phyloP scores from a whole-genome alignment of 192 early-diverging fungal species.

The Coemansia sp. region DNA sequence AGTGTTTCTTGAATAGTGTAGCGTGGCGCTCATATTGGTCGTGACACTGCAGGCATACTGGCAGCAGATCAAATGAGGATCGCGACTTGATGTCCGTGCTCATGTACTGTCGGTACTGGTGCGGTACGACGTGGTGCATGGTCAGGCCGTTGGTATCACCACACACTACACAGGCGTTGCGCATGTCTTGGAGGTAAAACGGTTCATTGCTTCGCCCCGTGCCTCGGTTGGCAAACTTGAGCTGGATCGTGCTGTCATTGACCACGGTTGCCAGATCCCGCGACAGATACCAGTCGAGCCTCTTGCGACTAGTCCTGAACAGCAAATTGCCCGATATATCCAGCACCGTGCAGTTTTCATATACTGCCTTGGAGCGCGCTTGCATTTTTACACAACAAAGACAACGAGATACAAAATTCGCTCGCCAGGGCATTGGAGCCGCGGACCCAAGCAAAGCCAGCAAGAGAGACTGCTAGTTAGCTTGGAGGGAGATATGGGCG shows the following conservation, averaged over 20 bases:
- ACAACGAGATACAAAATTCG: background rate
- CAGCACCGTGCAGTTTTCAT: conserved; percentile 46
- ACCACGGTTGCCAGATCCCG: conserved; percentile 31
- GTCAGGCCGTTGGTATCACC: conserved; percentile 13
- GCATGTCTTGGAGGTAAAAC: conserved; percentile 53
- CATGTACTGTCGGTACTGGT: conserved; percentile 47
- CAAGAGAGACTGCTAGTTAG: background rate
- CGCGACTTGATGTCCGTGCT: conserved; percentile 36
- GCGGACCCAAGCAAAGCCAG: background rate
- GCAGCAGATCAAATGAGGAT: conserved; percentile 48
- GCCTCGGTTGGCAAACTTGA: conserved; percentile 48
- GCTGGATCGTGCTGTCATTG: conserved; percentile 42
- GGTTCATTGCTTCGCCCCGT: conserved; percentile 33
- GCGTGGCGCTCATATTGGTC: conserved; percentile 47
- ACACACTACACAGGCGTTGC: conserved; percentile 38
- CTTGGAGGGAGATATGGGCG: background rate
- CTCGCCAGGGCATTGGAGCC: background rate
- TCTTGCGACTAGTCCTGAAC: conserved; percentile 24
- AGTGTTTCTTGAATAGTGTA: conserved; percentile 20
- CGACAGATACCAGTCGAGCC: conserved; percentile 43
- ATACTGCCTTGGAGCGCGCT: conserved; percentile 26
- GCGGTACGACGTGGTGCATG: conserved; percentile 48
- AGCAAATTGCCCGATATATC: conserved; percentile 41
- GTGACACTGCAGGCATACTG: conserved; percentile 36
- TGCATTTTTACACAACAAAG: background rate